Evolutionary conservation across 2,329 filamentous ascomycete genomes (phyloP).

Genomic region (Rhexocercosporidium sp.): DNA sequence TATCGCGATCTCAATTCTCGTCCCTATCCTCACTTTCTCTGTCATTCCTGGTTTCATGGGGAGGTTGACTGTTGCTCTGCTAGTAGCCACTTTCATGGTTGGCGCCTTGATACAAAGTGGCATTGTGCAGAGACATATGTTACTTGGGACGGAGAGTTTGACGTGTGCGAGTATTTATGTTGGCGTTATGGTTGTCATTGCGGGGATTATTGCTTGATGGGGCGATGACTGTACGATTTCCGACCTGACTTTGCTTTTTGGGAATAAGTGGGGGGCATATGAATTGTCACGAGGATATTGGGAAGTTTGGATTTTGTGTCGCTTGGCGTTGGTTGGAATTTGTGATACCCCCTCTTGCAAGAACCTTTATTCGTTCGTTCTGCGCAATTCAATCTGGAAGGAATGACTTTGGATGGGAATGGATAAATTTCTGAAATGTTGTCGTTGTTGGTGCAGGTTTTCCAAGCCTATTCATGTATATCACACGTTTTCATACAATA

Average conservation of each 20-base stretch:
- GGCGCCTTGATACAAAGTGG: constrained; percentile 32
- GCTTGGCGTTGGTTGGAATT: constrained; percentile 9
- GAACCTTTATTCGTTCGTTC: not conserved
- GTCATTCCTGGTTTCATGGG: constrained; percentile 61
- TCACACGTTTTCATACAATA: too few relatives aligned
- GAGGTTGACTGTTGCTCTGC: constrained; percentile 60
- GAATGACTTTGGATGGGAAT: not conserved
- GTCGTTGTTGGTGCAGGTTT: not conserved
- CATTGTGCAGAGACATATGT: constrained; percentile 18
- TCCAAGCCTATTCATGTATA: not conserved
- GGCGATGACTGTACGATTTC: not conserved
- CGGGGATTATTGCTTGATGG: constrained; percentile 33
- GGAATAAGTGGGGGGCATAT: not conserved
- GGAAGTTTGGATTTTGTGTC: not conserved
- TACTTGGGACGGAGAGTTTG: constrained; percentile 31
- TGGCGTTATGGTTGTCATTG: constrained; percentile 39
- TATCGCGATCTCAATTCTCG: constrained; percentile 57
- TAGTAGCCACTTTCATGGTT: constrained; percentile 55
- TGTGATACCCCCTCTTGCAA: constrained; percentile 21
- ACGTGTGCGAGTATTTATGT: constrained; percentile 38
- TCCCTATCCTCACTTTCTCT: constrained; percentile 63
- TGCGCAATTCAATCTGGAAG: not conserved
- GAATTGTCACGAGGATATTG: not conserved
- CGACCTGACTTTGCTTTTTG: not conserved
- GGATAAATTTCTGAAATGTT: too few relatives aligned